A percentile compares a stretch with the other conserved stretches of the same genome.
phyloP scores from a whole-genome alignment of 495 filamentous ascomycete species.

The Durotheca rogersii region DNA sequence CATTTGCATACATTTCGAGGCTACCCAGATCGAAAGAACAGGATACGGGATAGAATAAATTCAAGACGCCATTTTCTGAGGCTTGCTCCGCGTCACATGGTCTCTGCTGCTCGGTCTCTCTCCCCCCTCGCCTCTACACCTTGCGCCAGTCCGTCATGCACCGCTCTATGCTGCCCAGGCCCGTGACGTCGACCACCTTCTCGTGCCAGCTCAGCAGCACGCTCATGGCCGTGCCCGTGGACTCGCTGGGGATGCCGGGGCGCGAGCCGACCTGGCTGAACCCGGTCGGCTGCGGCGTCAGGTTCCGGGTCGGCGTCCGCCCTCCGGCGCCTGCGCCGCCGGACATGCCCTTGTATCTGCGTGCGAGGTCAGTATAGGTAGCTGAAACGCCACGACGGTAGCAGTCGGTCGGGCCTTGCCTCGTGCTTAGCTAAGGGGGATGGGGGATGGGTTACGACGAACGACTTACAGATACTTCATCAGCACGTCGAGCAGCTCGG shows the following conservation, averaged over 20 bases:
- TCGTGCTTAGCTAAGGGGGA: too few species aligned
- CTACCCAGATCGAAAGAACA: background rate
- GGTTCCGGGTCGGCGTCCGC: slow-evolving; percentile 45
- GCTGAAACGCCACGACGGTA: too few species aligned
- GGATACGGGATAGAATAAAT: background rate
- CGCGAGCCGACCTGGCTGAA: slow-evolving; percentile 80
- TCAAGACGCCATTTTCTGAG: slow-evolving; percentile 14
- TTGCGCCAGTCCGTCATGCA: slow-evolving; percentile 91
- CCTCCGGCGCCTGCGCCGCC: slow-evolving; percentile 35
- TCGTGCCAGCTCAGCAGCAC: slow-evolving; percentile 94
- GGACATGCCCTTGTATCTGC: slow-evolving; percentile 83
- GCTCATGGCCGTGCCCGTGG: slow-evolving; percentile 85
- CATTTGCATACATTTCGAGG: too few species aligned
- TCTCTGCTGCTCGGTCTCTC: too few species aligned
- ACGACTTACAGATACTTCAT: slow-evolving; percentile 85
- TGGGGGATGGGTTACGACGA: slow-evolving; percentile 18
- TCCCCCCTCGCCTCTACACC: slow-evolving; percentile 52
- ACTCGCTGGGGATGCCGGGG: slow-evolving; percentile 64
- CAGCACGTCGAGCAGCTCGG: slow-evolving; percentile 69
- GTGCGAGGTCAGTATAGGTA: slow-evolving; percentile 18
- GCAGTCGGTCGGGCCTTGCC: too few species aligned
- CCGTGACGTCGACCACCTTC: slow-evolving; percentile 88
- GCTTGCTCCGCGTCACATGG: too few species aligned
- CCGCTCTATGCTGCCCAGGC: slow-evolving; percentile 81
- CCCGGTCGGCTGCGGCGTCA: slow-evolving; percentile 76